Evolutionary conservation across 2,329 filamentous ascomycete species (phyloP), one percentile per base, ranked within the genome.

Genomic region (Cordyceps pruinosa): DNA sequence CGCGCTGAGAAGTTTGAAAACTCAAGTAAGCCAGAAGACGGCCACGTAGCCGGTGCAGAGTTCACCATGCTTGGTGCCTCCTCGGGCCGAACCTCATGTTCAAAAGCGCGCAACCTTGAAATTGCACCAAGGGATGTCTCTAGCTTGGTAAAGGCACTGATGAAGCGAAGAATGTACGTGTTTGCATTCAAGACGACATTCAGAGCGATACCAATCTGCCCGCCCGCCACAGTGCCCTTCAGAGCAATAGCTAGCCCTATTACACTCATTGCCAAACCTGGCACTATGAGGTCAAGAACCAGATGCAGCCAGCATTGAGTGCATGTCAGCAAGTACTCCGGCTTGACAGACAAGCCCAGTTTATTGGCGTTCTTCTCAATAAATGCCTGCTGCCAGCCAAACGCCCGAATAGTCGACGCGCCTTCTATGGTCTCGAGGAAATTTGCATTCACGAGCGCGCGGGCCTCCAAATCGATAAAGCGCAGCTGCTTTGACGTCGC

Each of bases 281-380:
- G 73, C 0, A 78, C 74, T 2, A 66, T 39, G 1, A 80, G 61
- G 58, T 80, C 76, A 9, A 82, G 61, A 0, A 77, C 75, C 1
- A 81, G 63, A 0, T 68, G 73, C 0, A 81, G 67, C 77, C 78
- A 81, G 25, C 74, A 68, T 58, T 81, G 78, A 12, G 80, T 74
- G 26, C 73, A 72, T 53, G 70, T 75, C 10, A 80, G 68, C 5
- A 79, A 66, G 58, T 81, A 70, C 10, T 62, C 65, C 1, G 67
- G 66, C 19, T 62, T 59, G 51, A 47, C 62, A 77, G 10, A 82
- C 69, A 37, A 60, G 60, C 32, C 35, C 34, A 5, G 60, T 60
- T 7, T 61, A 49, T 15, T 60, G 57, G 23, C 63, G n/a, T n/a
- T n/a, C n/a, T n/a, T n/a, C n/a, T n/a, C n/a, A n/a, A n/a, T n/a